Conservation (phyloP, 2,329 filamentous ascomycete species). For the Paraphaeosphaeria minitans region DNA sequence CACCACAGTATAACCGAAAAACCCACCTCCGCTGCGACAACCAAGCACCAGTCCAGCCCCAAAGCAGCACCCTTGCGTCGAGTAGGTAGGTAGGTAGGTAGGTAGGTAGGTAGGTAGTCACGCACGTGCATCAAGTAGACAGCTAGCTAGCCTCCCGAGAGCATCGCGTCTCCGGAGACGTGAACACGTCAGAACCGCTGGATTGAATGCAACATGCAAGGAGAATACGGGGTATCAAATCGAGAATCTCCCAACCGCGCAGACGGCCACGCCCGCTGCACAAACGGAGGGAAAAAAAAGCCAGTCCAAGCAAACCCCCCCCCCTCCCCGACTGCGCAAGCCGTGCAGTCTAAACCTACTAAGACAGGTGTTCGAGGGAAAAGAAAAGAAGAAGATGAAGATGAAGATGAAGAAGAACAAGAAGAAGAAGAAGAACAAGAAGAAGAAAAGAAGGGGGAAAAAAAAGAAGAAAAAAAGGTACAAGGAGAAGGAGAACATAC, state of each 20-base stretch:
- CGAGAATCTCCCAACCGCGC: constrained; percentile 22
- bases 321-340: constrained; percentile 1
- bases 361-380: constrained; percentile 7
- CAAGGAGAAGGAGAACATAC: constrained; percentile 1
- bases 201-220: background rate
- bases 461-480: background rate
- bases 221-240: constrained; percentile 39
- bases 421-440: background rate
- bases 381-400: background rate
- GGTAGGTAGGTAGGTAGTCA: too few relatives aligned
- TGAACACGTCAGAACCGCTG: background rate
- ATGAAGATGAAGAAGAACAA: background rate
- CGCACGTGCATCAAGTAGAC: constrained; percentile 6
- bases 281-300: constrained; percentile 4
- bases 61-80: background rate
- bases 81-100: too few relatives aligned
- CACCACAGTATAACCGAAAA: too few relatives aligned
- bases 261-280: background rate
- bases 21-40: too few relatives aligned
- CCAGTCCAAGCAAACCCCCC: background rate
- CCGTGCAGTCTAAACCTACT: constrained; percentile 1
- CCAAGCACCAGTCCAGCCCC: too few relatives aligned
- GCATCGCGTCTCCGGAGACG: constrained; percentile 1
- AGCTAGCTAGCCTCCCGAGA: background rate
- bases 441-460: background rate